A percentile compares a stretch with the other conserved stretches of the same genome.
These are phyloP conservation scores for Tritrichomonas foetus DNA, from an alignment of 208 protist species.

Conservation along the genomic window DNA sequence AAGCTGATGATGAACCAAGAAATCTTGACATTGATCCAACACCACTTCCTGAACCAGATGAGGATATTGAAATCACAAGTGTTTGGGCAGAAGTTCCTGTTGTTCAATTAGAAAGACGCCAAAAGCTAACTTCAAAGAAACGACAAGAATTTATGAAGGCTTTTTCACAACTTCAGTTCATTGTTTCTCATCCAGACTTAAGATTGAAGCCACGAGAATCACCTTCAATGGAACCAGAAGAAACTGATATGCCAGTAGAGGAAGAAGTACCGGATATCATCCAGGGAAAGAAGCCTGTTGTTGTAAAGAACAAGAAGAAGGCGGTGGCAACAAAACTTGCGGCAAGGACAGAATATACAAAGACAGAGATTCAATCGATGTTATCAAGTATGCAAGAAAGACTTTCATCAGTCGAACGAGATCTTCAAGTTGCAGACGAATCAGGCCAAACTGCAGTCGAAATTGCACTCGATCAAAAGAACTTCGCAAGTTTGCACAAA, in stretches of 20 bases:
- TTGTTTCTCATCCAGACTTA: slow-evolving; percentile 35
- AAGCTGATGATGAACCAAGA: not conserved
- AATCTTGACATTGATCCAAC: not conserved
- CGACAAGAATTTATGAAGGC: not conserved
- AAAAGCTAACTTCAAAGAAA: not conserved
- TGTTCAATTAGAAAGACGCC: not conserved
- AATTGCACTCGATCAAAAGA: slow-evolving; percentile 34
- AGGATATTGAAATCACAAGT: not conserved
- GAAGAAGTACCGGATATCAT: not conserved
- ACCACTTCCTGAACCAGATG: not conserved
- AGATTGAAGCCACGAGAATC: not conserved
- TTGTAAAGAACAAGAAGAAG: not conserved
- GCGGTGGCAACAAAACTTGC: not conserved
- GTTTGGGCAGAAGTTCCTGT: slow-evolving; percentile 22
- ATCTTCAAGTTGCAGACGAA: not conserved
- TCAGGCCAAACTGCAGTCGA: slow-evolving; percentile 15
- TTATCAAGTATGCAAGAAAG: not conserved
- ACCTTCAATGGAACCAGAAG: not conserved
- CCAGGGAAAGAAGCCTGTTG: not conserved
- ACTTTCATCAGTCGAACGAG: not conserved
- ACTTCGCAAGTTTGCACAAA: not conserved
- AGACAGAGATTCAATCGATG: not conserved
- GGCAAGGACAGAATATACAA: slow-evolving; percentile 20
- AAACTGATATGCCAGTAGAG: not conserved
- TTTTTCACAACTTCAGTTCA: not conserved